Conservation (phyloP, 202 grass and related monocot genomes). For the Panicum virgatum region DNA sequence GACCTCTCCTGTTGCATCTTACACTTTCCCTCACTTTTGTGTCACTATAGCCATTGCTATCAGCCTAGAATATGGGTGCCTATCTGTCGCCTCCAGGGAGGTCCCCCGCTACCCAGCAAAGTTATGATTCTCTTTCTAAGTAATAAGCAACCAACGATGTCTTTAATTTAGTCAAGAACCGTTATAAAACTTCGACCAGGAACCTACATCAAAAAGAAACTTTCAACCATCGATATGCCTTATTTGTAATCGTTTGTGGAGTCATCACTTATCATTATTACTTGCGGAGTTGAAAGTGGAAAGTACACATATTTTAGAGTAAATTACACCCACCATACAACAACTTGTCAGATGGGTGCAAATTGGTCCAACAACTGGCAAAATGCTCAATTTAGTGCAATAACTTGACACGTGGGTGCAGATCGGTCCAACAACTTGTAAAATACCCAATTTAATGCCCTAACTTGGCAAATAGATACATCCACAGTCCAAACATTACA, state of each 20-base stretch:
- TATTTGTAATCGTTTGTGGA: too few species aligned
- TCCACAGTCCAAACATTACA: too few species aligned
- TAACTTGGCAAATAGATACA: too few species aligned
- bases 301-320: background rate
- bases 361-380: too few species aligned
- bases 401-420: too few species aligned
- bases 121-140: conserved; percentile 9
- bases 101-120: background rate
- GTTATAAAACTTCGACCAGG: background rate
- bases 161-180: background rate
- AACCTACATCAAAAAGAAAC: background rate
- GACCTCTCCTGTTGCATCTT: conserved; percentile 6
- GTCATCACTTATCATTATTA: too few species aligned
- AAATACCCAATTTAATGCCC: too few species aligned
- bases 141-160: background rate
- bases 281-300: background rate
- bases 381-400: too few species aligned
- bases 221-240: too few species aligned
- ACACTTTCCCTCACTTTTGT: background rate
- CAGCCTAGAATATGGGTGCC: background rate
- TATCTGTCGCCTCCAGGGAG: background rate
- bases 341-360: too few species aligned
- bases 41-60: background rate
- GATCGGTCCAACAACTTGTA: too few species aligned
- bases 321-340: too few species aligned